Evolutionary conservation across 1,139 yeast species (phyloP), one percentile per base, ranked within the genome.

Genomic region (Yamadazyma trypodendri): DNA sequence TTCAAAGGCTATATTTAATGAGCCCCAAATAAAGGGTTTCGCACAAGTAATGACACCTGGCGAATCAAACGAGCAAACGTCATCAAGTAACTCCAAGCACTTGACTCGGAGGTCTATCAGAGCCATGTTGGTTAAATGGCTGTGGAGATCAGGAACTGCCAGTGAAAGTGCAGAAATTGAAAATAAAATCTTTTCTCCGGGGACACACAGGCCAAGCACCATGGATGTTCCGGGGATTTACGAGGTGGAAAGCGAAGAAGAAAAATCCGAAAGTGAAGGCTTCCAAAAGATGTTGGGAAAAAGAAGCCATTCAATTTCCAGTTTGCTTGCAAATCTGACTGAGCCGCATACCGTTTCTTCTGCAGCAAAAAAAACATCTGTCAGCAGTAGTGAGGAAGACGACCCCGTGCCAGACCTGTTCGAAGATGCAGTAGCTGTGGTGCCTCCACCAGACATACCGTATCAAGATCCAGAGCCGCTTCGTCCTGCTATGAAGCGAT

Each of bases 151-250:
- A 11, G 21, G 24, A n/a, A 12, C 24, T 2, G 13, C 15, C 13
- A 21, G 44, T 20, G 47, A 42, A 16, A 50, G 52, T 37, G 52
- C 51, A 1, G 40, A 44, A 8, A 42, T 58, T 13, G 64, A 60
- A 33, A 47, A 56, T 31, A 37, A 45, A 17, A 45, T 60, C 4
- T 61, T 61, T 38, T 58, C 63, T 0, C 66, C 66, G 0, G 43
- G 50, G 24, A 49, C 60, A 6, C 64, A 61, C 43, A 34, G 61
- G 23, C 61, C 51, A 0, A 34, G 52, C 6, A 39, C 44, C 3
- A 13, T 43, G 7, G 63, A 61, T 41, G 50, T 60, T 3, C 58
- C 61, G 2, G 52, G 55, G 3, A 59, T 61, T 14, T 43, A 48
- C 17, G 44, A 47, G 23, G 36, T 51, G 5, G 54, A 45, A 18